Evolutionary conservation across 106 monocot genomes (phyloP), one percentile per base, ranked within the genome.

Genomic region (Dactylorhiza incarnata): DNA sequence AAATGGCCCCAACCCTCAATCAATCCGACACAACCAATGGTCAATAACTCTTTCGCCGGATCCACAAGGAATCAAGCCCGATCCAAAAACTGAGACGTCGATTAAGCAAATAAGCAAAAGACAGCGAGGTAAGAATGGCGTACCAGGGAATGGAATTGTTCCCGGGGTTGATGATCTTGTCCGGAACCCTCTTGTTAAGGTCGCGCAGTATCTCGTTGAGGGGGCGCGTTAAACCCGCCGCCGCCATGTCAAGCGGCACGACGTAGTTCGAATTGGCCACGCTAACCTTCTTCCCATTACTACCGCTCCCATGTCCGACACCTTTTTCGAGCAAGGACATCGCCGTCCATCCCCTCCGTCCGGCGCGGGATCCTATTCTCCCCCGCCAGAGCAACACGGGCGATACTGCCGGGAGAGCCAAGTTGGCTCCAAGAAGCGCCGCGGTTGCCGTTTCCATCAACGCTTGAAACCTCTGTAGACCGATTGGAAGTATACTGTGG

Each of bases 151-250:
- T 93, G 74, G 90, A 82, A 68, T 86, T 86, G 22, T 86, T 70
- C 20, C 73, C 54, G 11, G 49, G 55, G 48, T 85, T 77, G 79
- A 91, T 85, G 76, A 93, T 85, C 55, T 90, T 93, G 53, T 88
- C 90, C 3, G 95, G 90, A 11, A 93, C 93, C 55, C 90, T 79
- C 82, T 96, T 96, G 84, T 96, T 96, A 67, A 96, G 90, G 66
- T 93, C 95, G 22, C 95, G 83, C 68, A 94, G 82, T 75, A 94
- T 94, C 84, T 94, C 93, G 48, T 79, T 82, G 25, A 94, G 86
- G 4, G 93, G 93, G 7, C 93, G 82, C 6, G 78, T 89, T 46
- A 87, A 49, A 45, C 86, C 73, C 20, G 88, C 76, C 15, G 82
- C 73, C 44, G 87, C 52, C 80, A 82, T 85, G 74, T 93, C 95